Evolutionary conservation across 352 stramenopile species (phyloP).

Genomic region (Pythium aquatile): DNA sequence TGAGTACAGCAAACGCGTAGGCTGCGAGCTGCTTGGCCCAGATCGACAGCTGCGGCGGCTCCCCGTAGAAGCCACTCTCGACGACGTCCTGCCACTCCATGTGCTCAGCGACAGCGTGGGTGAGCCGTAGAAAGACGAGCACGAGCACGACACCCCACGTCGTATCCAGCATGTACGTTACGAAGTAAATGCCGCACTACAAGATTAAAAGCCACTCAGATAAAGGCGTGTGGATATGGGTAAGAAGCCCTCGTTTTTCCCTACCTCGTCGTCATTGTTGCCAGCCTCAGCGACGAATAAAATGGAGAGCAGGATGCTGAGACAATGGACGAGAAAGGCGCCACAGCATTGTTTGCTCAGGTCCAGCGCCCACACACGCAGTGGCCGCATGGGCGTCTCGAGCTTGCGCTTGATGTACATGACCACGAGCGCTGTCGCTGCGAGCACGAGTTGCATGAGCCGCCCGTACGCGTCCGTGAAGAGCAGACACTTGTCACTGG

Average conservation of each 20-base stretch:
- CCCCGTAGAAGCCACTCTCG: slow-evolving; percentile 66
- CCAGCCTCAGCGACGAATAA: slow-evolving; percentile 44
- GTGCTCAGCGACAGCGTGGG: slow-evolving; percentile 40
- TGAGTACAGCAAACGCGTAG: slow-evolving; percentile 41
- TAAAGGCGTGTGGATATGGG: not conserved
- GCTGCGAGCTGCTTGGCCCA: slow-evolving; percentile 56
- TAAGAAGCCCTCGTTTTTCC: not conserved
- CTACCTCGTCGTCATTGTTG: slow-evolving; percentile 53
- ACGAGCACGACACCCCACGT: slow-evolving; percentile 53
- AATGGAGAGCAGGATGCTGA: slow-evolving; percentile 65
- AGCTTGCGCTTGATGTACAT: slow-evolving; percentile 80
- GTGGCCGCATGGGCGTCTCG: slow-evolving; percentile 60
- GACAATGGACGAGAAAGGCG: slow-evolving; percentile 53
- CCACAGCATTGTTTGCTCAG: slow-evolving; percentile 69
- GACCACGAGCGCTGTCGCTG: slow-evolving; percentile 48
- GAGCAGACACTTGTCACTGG: slow-evolving; percentile 50
- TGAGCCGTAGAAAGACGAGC: slow-evolving; percentile 41
- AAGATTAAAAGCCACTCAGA: not conserved
- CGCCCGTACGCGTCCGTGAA: slow-evolving; percentile 69
- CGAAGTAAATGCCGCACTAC: slow-evolving; percentile 75
- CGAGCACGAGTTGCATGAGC: slow-evolving; percentile 58
- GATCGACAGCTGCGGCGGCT: slow-evolving; percentile 51
- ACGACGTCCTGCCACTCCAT: slow-evolving; percentile 38
- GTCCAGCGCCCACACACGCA: slow-evolving; percentile 72
- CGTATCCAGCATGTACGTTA: slow-evolving; percentile 65